phyloP scores from a whole-genome alignment of 805 yeast genomes.

The Wickerhamiella kurtzmanii region DNA sequence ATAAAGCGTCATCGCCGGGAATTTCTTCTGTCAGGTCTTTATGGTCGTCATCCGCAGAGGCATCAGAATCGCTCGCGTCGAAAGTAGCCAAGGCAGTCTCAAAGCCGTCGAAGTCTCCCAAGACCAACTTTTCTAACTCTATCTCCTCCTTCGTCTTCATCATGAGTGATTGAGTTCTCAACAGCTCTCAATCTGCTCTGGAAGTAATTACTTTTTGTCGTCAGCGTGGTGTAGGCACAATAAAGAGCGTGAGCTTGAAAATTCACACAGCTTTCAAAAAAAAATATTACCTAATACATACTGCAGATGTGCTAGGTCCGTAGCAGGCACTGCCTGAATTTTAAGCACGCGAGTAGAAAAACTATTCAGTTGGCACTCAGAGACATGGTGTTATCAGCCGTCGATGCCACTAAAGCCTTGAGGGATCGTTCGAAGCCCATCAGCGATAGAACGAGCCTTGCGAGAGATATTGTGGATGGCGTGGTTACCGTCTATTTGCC shows the following conservation, averaged over 20 bases:
- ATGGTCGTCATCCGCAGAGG: constrained; percentile 25
- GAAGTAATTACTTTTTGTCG: too few species aligned
- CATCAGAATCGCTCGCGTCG: constrained; percentile 23
- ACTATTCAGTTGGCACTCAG: background rate
- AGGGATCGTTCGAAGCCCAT: constrained; percentile 19
- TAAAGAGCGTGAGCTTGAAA: background rate
- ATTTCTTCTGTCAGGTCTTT: constrained; percentile 25
- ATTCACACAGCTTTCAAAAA: background rate
- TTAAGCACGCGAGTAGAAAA: too few species aligned
- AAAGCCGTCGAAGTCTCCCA: constrained; percentile 75
- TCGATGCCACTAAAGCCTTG: constrained; percentile 22
- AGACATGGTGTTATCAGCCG: constrained; percentile 9
- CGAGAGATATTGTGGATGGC: constrained; percentile 14
- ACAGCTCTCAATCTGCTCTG: too few species aligned
- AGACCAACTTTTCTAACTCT: constrained; percentile 66
- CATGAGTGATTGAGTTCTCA: too few species aligned
- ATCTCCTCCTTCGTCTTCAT: constrained; percentile 75
- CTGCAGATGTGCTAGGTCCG: too few species aligned
- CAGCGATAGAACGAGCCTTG: constrained; percentile 16
- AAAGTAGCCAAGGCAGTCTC: constrained; percentile 39
- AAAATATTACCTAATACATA: background rate
- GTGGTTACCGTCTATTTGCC: constrained; percentile 21
- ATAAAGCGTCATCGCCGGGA: constrained; percentile 37
- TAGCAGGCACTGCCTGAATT: too few species aligned
- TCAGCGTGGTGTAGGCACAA: background rate